Conservation (phyloP, 345 rosid species). For the Hevea brasiliensis region DNA sequence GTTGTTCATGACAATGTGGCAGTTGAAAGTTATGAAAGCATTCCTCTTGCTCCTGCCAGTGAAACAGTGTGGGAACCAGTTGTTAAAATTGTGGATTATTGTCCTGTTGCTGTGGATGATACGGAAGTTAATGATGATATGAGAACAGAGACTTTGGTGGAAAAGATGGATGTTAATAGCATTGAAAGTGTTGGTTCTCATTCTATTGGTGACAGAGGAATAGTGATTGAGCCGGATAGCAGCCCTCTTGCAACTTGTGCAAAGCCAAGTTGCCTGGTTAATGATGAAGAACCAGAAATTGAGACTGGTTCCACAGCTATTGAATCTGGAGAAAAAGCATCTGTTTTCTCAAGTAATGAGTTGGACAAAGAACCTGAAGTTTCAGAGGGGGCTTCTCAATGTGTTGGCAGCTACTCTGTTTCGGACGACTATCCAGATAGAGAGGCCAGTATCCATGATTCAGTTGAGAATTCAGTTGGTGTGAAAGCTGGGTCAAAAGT, state of each 20-base stretch:
- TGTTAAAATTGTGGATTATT: slow-evolving; percentile 14
- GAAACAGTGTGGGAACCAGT: slow-evolving; percentile 18
- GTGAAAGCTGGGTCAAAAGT: slow-evolving; percentile 4
- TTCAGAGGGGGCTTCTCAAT: slow-evolving; percentile 2
- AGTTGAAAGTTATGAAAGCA: not conserved
- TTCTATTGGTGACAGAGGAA: slow-evolving; percentile 10
- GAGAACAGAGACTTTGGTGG: slow-evolving; percentile 17
- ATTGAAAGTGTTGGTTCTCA: slow-evolving; percentile 14
- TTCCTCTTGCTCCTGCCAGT: slow-evolving; percentile 11
- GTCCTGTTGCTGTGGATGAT: not conserved
- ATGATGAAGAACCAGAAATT: slow-evolving; percentile 13
- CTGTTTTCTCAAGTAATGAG: slow-evolving; percentile 15
- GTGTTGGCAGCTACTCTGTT: not conserved
- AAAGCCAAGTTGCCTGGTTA: slow-evolving; percentile 18
- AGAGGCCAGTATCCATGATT: too few species aligned
- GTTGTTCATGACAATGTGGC: too few species aligned
- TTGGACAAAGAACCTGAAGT: slow-evolving; percentile 14
- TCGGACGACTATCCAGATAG: slow-evolving; percentile 7
- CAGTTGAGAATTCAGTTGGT: slow-evolving; percentile 16
- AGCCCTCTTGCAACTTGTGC: slow-evolving; percentile 21
- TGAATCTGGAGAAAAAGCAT: slow-evolving; percentile 21
- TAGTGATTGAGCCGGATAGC: slow-evolving; percentile 22
- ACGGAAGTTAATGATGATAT: not conserved
- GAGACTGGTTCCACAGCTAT: slow-evolving; percentile 15
- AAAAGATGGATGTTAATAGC: slow-evolving; percentile 6